Base-by-base conservation (phyloP, 148 eudicot genomes). In the Heliosperma pusillum region DNA sequence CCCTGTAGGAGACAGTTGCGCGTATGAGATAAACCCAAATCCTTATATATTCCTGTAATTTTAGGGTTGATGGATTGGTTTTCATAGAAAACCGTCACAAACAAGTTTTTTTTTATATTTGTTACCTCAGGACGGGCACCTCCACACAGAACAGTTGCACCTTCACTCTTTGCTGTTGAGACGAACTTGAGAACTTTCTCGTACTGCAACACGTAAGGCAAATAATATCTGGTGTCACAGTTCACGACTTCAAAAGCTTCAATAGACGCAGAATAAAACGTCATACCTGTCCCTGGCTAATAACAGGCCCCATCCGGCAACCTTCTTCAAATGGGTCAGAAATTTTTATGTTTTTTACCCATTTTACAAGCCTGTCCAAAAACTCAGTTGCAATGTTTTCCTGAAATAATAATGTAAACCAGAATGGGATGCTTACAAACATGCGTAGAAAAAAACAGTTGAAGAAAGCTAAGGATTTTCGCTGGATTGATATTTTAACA, bases 271-370 rank as follows among this genome's bases (percentile, higher is more conserved):
- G 74, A 45, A 77, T 25, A 69, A 57, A 33, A 36, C 24, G 56
- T 58, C 71, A 77, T 76, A 92, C 97, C 96, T 95, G 99, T 79
- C 91, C 94, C 78, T 83, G 69, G 76, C 97, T 95, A 72, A 95
- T 90, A 79, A 95, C 91, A 73, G 99, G 99, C 27, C 99, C 99
- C 71, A 92, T 88, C 80, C 89, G 82, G 85, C 99, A 95, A 42
- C 97, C 99, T 77, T 95, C 99, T 78, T 92, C 97, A 69, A 95
- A 86, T 53, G 99, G 99, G 81, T 95, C 96, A 45, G 97, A 86
- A 71, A 95, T 85, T 82, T 95, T 95, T 68, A 92, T 95, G 77
- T 87, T 95, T 81, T 92, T 86, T 65, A 80, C 79, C 99, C 99
- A 95, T 59, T 88, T 86, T 44, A 86, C 91, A 69, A 95, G 99